Evolutionary conservation across 2,329 filamentous ascomycete genomes (phyloP).

Genomic region (Westerdykella aurantiaca): DNA sequence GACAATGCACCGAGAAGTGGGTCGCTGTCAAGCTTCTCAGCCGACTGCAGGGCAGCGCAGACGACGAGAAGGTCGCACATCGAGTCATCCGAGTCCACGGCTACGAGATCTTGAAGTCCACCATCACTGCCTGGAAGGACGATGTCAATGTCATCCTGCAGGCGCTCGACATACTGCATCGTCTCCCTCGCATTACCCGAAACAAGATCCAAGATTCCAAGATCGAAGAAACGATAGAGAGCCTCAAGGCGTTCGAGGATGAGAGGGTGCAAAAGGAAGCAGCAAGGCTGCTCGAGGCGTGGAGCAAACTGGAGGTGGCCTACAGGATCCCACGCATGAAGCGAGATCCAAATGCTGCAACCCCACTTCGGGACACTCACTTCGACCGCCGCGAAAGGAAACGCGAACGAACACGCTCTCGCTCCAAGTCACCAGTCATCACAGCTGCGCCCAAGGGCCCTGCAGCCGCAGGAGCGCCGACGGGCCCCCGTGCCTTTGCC

Average conservation of each 20-base stretch:
- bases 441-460: slow-evolving; percentile 38
- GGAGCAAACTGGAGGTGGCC: slow-evolving; percentile 82
- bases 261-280: slow-evolving; percentile 69
- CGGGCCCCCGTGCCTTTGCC: slow-evolving; percentile 44
- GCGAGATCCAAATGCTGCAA: slow-evolving; percentile 59
- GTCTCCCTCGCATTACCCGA: slow-evolving; percentile 81
- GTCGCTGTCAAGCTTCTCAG: slow-evolving; percentile 91
- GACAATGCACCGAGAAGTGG: slow-evolving; percentile 99
- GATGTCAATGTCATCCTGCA: slow-evolving; percentile 87
- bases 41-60: slow-evolving; percentile 73
- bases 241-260: slow-evolving; percentile 62
- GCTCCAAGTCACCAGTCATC: slow-evolving; percentile 43
- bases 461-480: slow-evolving; percentile 32
- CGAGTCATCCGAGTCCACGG: slow-evolving; percentile 94
- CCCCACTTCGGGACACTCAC: slow-evolving; percentile 47
- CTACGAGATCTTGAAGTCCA: slow-evolving; percentile 88
- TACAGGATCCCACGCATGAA: slow-evolving; percentile 93
- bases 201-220: slow-evolving; percentile 98
- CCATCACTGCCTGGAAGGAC: slow-evolving; percentile 77
- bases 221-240: slow-evolving; percentile 75
- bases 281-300: slow-evolving; percentile 67
- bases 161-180: slow-evolving; percentile 81
- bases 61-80: slow-evolving; percentile 81
- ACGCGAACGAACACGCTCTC: slow-evolving; percentile 45
- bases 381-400: slow-evolving; percentile 52